Conservation (phyloP, 75 land plant genomes). For the Sequoiadendron giganteum region DNA sequence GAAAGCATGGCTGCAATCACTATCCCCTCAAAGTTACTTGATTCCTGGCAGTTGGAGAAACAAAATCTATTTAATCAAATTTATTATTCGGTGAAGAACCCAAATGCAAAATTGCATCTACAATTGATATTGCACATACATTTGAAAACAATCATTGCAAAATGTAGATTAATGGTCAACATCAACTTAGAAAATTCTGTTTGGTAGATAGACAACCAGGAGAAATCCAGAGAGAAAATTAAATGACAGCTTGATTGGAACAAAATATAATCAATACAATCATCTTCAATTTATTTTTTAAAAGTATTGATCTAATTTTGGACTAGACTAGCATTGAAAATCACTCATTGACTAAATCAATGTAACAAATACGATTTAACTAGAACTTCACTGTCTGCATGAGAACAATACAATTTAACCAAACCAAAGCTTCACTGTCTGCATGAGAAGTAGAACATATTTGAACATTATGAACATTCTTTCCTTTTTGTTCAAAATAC, state of each 20-base stretch:
- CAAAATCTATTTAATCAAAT: background rate
- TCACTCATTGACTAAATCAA: no score
- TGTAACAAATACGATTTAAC: background rate
- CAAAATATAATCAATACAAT: background rate
- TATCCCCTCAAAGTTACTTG: constrained; percentile 27
- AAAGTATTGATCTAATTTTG: background rate
- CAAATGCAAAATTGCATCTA: constrained; percentile 4
- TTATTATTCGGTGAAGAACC: background rate
- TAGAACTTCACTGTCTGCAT: background rate
- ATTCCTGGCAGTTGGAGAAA: constrained; percentile 17
- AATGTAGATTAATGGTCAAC: background rate
- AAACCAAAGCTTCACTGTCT: background rate
- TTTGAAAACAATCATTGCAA: background rate
- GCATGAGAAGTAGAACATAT: background rate
- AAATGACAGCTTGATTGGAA: background rate
- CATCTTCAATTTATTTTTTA: background rate
- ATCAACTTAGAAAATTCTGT: background rate
- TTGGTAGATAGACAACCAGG: background rate
- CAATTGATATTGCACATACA: background rate
- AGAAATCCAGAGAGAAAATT: background rate
- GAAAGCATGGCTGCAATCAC: constrained; percentile 42
- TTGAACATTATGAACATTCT: background rate
- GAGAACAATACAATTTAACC: background rate
- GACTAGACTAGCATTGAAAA: no score
- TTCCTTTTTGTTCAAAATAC: background rate